A percentile compares a stretch with the other conserved stretches of the same genome.
These are phyloP conservation scores for Trypanosoma mega DNA, from an alignment of 208 protist genomes.

Conservation along the genomic window DNA sequence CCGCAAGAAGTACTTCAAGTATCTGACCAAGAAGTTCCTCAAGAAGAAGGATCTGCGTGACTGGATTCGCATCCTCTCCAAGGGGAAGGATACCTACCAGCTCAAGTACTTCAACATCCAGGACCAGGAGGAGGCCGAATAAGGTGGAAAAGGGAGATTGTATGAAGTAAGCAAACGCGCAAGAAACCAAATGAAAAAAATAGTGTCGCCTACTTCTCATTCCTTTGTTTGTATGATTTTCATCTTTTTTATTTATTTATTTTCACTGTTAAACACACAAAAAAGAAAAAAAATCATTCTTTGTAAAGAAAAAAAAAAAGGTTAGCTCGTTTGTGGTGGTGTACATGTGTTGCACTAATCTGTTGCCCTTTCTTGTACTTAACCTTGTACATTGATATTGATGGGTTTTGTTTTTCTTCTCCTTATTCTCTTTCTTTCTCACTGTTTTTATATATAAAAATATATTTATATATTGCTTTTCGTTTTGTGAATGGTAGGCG, in stretches of 20 bases:
- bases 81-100: conserved; percentile 95
- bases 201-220: not conserved
- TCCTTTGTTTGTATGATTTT: too few species aligned
- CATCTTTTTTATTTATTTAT: not conserved
- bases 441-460: not conserved
- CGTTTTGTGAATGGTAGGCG: conserved; percentile 13
- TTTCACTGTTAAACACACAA: conserved; percentile 1
- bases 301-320: too few species aligned
- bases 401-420: conserved; percentile 10
- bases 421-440: not conserved
- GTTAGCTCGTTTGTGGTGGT: too few species aligned
- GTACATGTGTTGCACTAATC: not conserved
- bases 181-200: too few species aligned
- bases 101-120: conserved; percentile 98
- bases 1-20: conserved; percentile 99
- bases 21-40: conserved; percentile 99
- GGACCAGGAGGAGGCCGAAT: conserved; percentile 88
- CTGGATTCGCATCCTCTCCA: conserved; percentile 96
- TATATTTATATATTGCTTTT: conserved; percentile 1
- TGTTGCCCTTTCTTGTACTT: not conserved
- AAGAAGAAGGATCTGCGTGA: conserved; percentile 98
- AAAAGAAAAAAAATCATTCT: conserved; percentile 19
- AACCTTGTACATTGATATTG: conserved; percentile 7
- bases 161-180: too few species aligned
- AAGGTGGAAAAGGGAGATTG: too few species aligned